Evolutionary conservation across 441 rosid genomes (phyloP).

Genomic region (Mallotus japonicus): DNA sequence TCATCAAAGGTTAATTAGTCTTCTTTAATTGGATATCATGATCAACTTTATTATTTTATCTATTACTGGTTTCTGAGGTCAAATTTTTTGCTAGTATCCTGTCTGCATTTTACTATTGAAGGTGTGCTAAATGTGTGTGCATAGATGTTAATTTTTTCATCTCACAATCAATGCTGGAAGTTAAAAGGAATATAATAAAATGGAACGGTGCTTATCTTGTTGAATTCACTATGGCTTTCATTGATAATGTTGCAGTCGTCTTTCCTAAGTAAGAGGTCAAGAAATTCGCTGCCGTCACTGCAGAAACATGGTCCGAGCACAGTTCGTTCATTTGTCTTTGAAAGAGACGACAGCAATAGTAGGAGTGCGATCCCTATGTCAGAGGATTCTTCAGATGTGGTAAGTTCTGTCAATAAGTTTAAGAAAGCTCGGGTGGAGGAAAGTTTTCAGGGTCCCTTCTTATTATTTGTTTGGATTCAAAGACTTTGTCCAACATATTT

Average conservation of each 20-base stretch:
- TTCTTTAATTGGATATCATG: constrained; percentile 11
- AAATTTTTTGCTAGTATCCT: background rate
- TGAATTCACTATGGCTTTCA: background rate
- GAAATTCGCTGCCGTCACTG: constrained; percentile 48
- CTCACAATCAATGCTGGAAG: background rate
- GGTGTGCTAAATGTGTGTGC: background rate
- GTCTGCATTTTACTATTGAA: background rate
- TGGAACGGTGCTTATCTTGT: background rate
- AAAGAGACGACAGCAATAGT: constrained; percentile 68
- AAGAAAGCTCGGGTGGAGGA: background rate
- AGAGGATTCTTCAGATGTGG: constrained; percentile 61
- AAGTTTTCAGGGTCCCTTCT: background rate
- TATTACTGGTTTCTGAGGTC: background rate
- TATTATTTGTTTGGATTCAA: background rate
- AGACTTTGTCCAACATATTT: background rate
- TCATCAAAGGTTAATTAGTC: constrained; percentile 60
- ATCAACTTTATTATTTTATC: background rate
- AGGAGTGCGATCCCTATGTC: constrained; percentile 42
- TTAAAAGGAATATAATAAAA: background rate
- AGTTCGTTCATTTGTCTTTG: constrained; percentile 71
- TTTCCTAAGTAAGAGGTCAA: constrained; percentile 59
- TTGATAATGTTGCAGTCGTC: constrained; percentile 65
- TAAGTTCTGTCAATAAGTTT: constrained; percentile 31
- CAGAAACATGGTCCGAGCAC: constrained; percentile 56
- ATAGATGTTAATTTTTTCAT: too few relatives aligned